Percentiles rank a stretch among this genome's conserved stretches.
phyloP scores from a whole-genome alignment of 1,139 yeast species.

The Scheffersomyces lignicola region DNA sequence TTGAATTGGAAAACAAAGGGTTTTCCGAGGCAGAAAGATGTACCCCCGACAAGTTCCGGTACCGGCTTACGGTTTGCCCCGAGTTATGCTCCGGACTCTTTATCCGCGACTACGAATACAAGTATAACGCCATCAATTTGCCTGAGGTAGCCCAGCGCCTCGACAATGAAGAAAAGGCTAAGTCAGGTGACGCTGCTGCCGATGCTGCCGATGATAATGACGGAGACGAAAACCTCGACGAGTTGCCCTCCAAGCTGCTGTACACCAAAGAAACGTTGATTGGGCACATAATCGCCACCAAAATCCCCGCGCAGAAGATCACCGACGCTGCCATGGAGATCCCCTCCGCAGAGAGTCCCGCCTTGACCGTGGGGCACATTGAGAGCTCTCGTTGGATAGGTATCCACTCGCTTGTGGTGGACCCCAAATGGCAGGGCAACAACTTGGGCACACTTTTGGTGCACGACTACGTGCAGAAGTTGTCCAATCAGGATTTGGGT shows the following conservation, averaged over 20 bases:
- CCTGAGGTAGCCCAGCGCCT: slow-evolving; percentile 43
- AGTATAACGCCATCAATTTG: slow-evolving; percentile 45
- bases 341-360: slow-evolving; percentile 47
- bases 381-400: slow-evolving; percentile 78
- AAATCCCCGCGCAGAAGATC: slow-evolving; percentile 52
- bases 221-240: slow-evolving; percentile 33
- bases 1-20: slow-evolving; percentile 64
- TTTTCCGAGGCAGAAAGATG: slow-evolving; percentile 70
- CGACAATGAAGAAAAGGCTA: slow-evolving; percentile 21
- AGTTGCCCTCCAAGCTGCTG: slow-evolving; percentile 50
- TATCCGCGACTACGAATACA: slow-evolving; percentile 59
- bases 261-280: slow-evolving; percentile 66
- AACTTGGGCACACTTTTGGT: slow-evolving; percentile 80
- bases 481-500: slow-evolving; percentile 85
- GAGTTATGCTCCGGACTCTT: slow-evolving; percentile 89
- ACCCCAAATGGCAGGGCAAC: slow-evolving; percentile 76
- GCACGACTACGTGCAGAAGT: slow-evolving; percentile 87
- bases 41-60: slow-evolving; percentile 58
- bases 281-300: slow-evolving; percentile 86
- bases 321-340: slow-evolving; percentile 69
- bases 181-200: slow-evolving; percentile 17
- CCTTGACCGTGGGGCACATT: slow-evolving; percentile 69
- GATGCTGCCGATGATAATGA: slow-evolving; percentile 24
- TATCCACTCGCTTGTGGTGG: slow-evolving; percentile 77
- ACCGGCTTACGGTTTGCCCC: slow-evolving; percentile 79